A percentile compares a stretch with the other conserved stretches of the same genome.
These are phyloP conservation scores for Globisporangium paddicum DNA, from an alignment of 352 stramenopile species.

Conservation along the genomic window DNA sequence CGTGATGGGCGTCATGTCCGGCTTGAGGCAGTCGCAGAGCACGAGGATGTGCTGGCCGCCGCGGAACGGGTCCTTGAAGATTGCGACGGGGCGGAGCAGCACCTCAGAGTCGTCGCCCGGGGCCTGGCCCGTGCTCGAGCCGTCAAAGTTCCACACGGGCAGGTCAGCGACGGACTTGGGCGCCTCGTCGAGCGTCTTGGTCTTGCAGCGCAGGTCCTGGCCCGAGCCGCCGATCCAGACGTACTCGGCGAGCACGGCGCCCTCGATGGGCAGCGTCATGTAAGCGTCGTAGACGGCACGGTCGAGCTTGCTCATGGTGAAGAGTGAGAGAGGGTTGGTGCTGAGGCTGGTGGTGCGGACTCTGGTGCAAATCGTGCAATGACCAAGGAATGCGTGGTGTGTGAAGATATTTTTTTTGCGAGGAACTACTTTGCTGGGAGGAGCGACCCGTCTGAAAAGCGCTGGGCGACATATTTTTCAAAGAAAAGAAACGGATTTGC, in stretches of 20 bases:
- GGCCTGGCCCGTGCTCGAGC: slow-evolving; percentile 95
- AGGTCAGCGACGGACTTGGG: slow-evolving; percentile 75
- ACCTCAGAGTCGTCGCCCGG: slow-evolving; percentile 97
- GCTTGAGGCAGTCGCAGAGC: slow-evolving; percentile 97
- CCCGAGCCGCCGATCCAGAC: slow-evolving; percentile 94
- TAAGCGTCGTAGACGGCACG: slow-evolving; percentile 76
- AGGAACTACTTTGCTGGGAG: not conserved
- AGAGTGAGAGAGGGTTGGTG: not conserved
- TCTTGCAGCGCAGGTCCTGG: slow-evolving; percentile 93
- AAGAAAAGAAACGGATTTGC: not conserved
- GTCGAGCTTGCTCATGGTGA: slow-evolving; percentile 77
- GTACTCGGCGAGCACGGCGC: slow-evolving; percentile 88
- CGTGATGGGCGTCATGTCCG: slow-evolving; percentile 87
- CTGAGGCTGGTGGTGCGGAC: not conserved
- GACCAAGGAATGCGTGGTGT: not conserved
- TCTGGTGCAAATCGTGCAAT: slow-evolving; percentile 8
- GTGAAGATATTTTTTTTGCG: not conserved
- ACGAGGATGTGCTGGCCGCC: slow-evolving; percentile 95
- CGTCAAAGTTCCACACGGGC: slow-evolving; percentile 98
- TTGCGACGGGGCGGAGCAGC: slow-evolving; percentile 88
- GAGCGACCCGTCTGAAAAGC: not conserved
- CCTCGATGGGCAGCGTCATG: slow-evolving; percentile 56
- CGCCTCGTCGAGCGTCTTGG: slow-evolving; percentile 82
- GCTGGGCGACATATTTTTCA: not conserved
- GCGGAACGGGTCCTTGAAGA: slow-evolving; percentile 97